phyloP scores from a whole-genome alignment of 169 alveolate species.

The Besnoitia besnoiti region DNA sequence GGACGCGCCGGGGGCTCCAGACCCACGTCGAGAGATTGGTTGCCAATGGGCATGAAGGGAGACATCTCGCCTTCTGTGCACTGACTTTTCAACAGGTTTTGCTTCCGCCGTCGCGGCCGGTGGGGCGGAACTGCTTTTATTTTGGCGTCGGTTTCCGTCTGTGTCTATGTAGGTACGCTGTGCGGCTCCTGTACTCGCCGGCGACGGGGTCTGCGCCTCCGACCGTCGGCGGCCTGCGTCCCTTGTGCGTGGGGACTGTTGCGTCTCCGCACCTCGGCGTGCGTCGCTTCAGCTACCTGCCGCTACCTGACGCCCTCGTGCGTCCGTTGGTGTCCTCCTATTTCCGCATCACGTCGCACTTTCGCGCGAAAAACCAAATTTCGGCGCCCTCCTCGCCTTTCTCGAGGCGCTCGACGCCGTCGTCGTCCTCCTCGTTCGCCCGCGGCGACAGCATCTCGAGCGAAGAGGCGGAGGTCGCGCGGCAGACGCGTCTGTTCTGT shows the following conservation, averaged over 20 bases:
- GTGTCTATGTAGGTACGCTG: conserved; percentile 9
- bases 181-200: conserved; percentile 25
- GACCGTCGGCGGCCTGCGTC: conserved; percentile 13
- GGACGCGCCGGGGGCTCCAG: no score
- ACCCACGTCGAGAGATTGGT: no score
- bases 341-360: background rate
- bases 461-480: background rate
- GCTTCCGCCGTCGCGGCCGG: no score
- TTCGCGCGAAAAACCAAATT: background rate
- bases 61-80: no score
- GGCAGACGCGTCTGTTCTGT: background rate
- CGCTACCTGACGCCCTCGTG: background rate
- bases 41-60: no score
- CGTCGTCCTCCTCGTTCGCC: background rate
- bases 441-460: background rate
- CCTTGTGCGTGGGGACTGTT: conserved; percentile 34
- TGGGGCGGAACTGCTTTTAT: no score
- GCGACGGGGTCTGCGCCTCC: background rate
- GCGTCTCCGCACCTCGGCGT: conserved; percentile 63
- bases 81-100: no score
- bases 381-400: no score
- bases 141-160: no score
- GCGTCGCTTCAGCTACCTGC: conserved; percentile 43
- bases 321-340: conserved; percentile 3
- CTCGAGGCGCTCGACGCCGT: no score